Conservation (phyloP, 208 protist species). For the Naegleria lovaniensis region DNA sequence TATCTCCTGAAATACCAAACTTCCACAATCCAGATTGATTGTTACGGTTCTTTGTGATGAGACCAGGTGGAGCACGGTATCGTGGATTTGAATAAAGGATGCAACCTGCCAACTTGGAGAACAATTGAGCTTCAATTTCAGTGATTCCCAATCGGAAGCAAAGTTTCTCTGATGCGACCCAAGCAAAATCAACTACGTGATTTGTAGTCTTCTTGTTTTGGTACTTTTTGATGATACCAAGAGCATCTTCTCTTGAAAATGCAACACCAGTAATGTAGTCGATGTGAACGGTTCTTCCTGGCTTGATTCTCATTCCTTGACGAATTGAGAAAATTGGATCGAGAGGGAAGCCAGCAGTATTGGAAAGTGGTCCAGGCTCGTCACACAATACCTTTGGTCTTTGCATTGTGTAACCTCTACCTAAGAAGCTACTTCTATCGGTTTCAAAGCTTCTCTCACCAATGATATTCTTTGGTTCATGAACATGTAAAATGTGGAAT, state of each 20-base stretch:
- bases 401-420: slow-evolving; percentile 19
- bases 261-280: slow-evolving; percentile 23
- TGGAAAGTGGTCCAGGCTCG: background rate
- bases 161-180: background rate
- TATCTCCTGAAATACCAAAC: slow-evolving; percentile 22
- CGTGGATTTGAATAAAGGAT: background rate
- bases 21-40: slow-evolving; percentile 24
- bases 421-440: background rate
- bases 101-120: slow-evolving; percentile 16
- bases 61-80: background rate
- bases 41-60: slow-evolving; percentile 11
- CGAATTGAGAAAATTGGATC: slow-evolving; percentile 23
- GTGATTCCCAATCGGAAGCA: slow-evolving; percentile 20
- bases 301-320: background rate
- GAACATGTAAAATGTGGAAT: slow-evolving; percentile 10
- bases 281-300: background rate
- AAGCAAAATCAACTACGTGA: background rate
- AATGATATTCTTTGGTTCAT: background rate
- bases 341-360: slow-evolving; percentile 13
- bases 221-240: slow-evolving; percentile 1
- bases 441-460: slow-evolving; percentile 8
- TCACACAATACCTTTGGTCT: background rate
- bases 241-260: background rate
- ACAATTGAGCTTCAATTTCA: slow-evolving; percentile 29
- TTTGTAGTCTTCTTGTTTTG: slow-evolving; percentile 19